phyloP scores from a whole-genome alignment of 176 grass and related monocot species.

The Phoenix dactylifera region DNA sequence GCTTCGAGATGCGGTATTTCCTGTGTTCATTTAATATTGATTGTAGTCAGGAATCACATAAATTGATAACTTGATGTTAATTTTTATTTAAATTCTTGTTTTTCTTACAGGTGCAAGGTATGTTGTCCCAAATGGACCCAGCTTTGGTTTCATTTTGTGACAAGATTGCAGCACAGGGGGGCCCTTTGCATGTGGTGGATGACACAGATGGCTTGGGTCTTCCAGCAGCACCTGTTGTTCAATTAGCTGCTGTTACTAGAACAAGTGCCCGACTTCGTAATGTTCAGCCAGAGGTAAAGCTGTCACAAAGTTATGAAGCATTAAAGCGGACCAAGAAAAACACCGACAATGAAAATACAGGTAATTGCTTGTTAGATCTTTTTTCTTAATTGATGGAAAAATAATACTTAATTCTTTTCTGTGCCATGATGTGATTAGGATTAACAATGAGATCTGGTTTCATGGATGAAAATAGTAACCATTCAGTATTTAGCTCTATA shows the following conservation, averaged over 20 bases:
- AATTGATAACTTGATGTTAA: no score
- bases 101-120: constrained; percentile 65
- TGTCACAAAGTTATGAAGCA: constrained; percentile 71
- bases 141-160: constrained; percentile 83
- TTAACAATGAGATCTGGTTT: no score
- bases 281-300: constrained; percentile 74
- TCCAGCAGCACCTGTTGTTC: constrained; percentile 63
- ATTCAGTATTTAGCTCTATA: no score
- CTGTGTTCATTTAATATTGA: neutral
- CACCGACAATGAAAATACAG: constrained; percentile 50
- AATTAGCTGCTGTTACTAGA: constrained; percentile 60
- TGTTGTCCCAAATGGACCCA: constrained; percentile 99
- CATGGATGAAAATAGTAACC: no score
- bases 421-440: no score
- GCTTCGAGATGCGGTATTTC: constrained; percentile 82
- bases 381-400: no score
- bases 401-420: no score
- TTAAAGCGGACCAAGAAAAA: constrained; percentile 69
- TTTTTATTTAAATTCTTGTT: neutral
- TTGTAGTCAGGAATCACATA: neutral
- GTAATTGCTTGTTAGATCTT: constrained; percentile 17
- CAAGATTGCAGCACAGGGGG: constrained; percentile 79
- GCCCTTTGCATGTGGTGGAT: constrained; percentile 42
- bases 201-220: constrained; percentile 50
- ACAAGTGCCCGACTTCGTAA: constrained; percentile 86